Evolutionary conservation across 192 early-diverging fungal species (phyloP).

Genomic region (Coemansia sp.): DNA sequence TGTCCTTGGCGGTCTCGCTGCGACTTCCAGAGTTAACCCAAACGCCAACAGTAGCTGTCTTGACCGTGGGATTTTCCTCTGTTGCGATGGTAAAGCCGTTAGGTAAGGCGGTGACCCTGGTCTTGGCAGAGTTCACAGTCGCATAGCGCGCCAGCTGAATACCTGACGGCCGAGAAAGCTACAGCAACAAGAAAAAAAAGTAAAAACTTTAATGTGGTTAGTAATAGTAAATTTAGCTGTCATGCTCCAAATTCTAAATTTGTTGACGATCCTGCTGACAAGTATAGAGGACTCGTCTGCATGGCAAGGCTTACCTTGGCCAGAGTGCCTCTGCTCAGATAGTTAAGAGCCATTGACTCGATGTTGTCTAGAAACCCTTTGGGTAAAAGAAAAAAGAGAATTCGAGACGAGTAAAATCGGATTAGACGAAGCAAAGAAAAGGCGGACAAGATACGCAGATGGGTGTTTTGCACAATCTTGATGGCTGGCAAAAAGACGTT

Average conservation of each 20-base stretch:
- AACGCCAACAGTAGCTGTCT: constrained; percentile 86
- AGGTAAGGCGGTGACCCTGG: constrained; percentile 67
- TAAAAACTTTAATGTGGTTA: not conserved
- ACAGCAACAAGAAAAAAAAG: constrained; percentile 5
- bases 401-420: not conserved
- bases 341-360: constrained; percentile 47
- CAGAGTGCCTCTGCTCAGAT: constrained; percentile 45
- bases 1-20: constrained; percentile 79
- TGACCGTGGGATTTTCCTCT: constrained; percentile 72
- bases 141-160: constrained; percentile 51
- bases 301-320: constrained; percentile 42
- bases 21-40: constrained; percentile 89
- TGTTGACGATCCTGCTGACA: constrained; percentile 1
- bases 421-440: constrained; percentile 9
- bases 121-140: constrained; percentile 44
- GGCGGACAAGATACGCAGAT: not conserved
- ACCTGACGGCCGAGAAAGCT: constrained; percentile 46
- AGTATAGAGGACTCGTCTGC: not conserved
- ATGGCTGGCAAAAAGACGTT: not conserved
- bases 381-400: constrained; percentile 3
- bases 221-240: not conserved
- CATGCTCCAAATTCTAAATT: not conserved
- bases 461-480: not conserved
- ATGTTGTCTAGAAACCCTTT: not conserved
- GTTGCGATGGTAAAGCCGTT: constrained; percentile 85